Conservation (phyloP, 495 filamentous ascomycete genomes). For the Xylaria venustula region DNA sequence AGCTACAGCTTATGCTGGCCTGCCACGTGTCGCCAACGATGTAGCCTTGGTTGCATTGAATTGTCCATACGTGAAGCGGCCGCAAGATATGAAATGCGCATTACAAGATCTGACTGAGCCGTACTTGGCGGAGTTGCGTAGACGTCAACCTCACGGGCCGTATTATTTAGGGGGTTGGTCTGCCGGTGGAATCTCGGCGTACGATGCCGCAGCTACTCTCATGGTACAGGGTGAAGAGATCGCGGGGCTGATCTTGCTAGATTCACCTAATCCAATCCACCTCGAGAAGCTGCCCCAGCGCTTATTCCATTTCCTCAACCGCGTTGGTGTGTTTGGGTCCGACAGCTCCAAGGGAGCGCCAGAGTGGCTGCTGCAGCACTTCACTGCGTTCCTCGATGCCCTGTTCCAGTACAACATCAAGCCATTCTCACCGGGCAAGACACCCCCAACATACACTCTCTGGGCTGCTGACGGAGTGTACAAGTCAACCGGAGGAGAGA, state of each 20-base stretch:
- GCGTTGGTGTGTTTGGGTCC: neutral
- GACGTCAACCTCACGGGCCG: conserved; percentile 48
- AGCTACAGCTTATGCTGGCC: conserved; percentile 43
- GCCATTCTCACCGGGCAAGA: conserved; percentile 20
- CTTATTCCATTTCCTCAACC: conserved; percentile 1
- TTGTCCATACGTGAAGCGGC: conserved; percentile 40
- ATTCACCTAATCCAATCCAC: neutral
- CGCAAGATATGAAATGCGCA: conserved; percentile 25
- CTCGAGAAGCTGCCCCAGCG: neutral
- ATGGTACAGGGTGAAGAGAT: conserved; percentile 46
- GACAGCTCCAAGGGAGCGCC: conserved; percentile 25
- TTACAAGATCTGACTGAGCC: conserved; percentile 24
- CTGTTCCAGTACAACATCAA: conserved; percentile 56
- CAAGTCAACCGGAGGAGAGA: conserved; percentile 53
- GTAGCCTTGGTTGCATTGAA: conserved; percentile 39
- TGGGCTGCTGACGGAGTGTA: conserved; percentile 57
- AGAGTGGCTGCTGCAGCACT: conserved; percentile 68
- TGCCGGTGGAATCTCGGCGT: conserved; percentile 70
- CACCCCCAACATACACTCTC: conserved; percentile 10
- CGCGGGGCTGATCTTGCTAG: neutral
- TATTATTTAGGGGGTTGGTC: conserved; percentile 65
- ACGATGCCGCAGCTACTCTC: conserved; percentile 59
- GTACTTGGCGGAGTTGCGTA: conserved; percentile 45
- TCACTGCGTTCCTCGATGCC: conserved; percentile 60
- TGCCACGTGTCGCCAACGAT: conserved; percentile 33